These are phyloP conservation scores for Rhytidiadelphus loreus DNA, from an alignment of 225 moss, liverwort and hornwort species.

Conservation along the genomic window DNA sequence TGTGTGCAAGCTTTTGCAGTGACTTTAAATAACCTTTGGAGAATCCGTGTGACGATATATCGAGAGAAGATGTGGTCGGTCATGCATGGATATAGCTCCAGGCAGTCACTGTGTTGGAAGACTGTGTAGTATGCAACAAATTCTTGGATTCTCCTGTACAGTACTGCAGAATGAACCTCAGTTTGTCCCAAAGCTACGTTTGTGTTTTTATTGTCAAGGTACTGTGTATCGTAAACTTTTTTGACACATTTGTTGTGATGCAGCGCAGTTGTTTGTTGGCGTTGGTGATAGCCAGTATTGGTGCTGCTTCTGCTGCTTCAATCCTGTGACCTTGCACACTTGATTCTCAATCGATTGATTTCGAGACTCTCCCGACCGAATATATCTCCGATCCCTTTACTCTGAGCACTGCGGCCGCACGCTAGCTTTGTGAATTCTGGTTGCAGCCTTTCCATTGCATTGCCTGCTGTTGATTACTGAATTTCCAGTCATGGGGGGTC, in stretches of 20 bases:
- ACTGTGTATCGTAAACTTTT: too few relatives aligned
- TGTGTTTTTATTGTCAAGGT: too few relatives aligned
- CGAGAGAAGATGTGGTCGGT: neutral
- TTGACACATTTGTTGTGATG: neutral
- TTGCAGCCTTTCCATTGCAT: neutral
- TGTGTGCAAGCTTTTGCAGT: neutral
- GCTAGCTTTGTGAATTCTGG: neutral
- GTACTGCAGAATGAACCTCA: neutral
- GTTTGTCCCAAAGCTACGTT: too few relatives aligned
- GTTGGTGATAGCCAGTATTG: neutral
- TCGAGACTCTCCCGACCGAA: neutral
- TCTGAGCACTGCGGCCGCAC: neutral
- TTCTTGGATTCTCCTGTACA: neutral
- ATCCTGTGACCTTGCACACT: neutral
- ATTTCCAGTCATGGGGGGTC: slow-evolving; percentile 8
- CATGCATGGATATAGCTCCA: neutral
- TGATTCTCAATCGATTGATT: neutral
- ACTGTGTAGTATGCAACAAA: neutral
- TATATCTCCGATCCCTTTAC: neutral
- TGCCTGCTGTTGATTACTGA: neutral
- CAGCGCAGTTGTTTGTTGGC: neutral
- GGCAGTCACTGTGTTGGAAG: neutral
- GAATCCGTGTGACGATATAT: neutral
- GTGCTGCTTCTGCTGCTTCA: neutral
- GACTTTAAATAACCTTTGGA: neutral